Evolutionary conservation across 1,284 basidiomycete genomes (phyloP), one percentile per base, ranked within the genome.

Genomic region (Pseudozyma sp.): DNA sequence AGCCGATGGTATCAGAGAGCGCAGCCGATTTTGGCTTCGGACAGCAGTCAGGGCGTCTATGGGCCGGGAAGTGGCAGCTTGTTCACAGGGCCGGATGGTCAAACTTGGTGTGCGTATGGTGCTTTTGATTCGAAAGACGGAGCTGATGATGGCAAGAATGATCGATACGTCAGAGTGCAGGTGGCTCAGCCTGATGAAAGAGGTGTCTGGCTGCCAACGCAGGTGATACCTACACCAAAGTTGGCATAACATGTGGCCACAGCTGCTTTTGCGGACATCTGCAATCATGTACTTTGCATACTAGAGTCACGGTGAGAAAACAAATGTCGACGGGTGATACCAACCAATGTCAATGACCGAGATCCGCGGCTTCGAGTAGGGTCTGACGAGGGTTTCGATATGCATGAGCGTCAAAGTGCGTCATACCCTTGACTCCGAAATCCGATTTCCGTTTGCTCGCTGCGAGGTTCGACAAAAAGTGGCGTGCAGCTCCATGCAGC

Each of bases 81-180:
- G 14, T 75, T 75, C 38, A 44, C 19, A 1, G 67, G 67, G 19
- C 72, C 72, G 0, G 63, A 70, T 50, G 68, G 67, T 0, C 21
- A 52, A 16, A 51, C 47, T 7, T 70, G 63, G 62, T 75, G 68
- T 13, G 63, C 59, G 6, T 75, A 75, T 35, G 67, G 72, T 11
- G 72, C 72, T 7, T 75, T 63, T 34, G 59, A 57, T 0, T 59
- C 58, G n/a, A 50, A 31, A 13, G 58, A 67, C 34, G 68, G 67
- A 9, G 59, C 63, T 12, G 63, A 63, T 25, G 53, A 54, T 18
- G 72, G 59, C 13, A 75, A 57, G 43, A 69, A 65, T 36, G 63
- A 66, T 18, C 59, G 72, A 38, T 70, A 56, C 36, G 72, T 67
- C 10, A 51, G 64, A 45, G 72, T 75, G 5, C 72, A 75, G 34